phyloP scores from a whole-genome alignment of 192 early-diverging fungal genomes.

The Cetraspora pellucida region DNA sequence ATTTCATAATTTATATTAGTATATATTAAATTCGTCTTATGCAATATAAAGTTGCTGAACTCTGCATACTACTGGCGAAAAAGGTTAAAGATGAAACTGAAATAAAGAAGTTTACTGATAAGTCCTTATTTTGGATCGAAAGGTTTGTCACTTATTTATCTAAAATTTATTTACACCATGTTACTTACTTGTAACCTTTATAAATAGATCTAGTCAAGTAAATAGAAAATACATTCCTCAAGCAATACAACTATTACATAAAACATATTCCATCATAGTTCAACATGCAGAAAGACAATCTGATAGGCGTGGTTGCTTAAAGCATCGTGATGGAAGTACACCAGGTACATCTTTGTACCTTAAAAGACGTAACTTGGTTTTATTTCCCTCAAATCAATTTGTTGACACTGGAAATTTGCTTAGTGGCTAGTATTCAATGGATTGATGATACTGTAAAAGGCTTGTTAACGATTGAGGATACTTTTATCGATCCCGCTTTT shows the following conservation, averaged over 20 bases:
- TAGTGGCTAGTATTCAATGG: not conserved
- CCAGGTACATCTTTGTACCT: not conserved
- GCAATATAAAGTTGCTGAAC: constrained; percentile 15
- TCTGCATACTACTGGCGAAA: not conserved
- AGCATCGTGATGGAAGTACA: not conserved
- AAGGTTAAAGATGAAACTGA: constrained; percentile 12
- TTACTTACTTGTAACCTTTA: not conserved
- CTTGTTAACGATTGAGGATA: not conserved
- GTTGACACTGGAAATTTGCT: not conserved
- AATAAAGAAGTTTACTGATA: not conserved
- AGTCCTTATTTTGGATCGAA: constrained; percentile 8
- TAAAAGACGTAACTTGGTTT: not conserved
- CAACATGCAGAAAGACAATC: not conserved
- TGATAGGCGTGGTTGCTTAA: constrained; percentile 15
- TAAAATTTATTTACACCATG: not conserved
- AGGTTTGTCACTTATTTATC: not conserved
- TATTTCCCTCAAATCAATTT: not conserved
- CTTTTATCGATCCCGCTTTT: constrained; percentile 4
- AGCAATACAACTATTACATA: not conserved
- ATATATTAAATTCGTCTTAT: not conserved
- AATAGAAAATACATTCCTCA: constrained; percentile 10
- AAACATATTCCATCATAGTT: constrained; percentile 2
- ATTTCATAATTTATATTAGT: not conserved
- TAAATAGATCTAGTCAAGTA: not conserved
- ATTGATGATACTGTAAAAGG: not conserved